These are phyloP conservation scores for Tolypocladium sp. DNA, from an alignment of 2,329 filamentous ascomycete genomes.

Conservation along the genomic window DNA sequence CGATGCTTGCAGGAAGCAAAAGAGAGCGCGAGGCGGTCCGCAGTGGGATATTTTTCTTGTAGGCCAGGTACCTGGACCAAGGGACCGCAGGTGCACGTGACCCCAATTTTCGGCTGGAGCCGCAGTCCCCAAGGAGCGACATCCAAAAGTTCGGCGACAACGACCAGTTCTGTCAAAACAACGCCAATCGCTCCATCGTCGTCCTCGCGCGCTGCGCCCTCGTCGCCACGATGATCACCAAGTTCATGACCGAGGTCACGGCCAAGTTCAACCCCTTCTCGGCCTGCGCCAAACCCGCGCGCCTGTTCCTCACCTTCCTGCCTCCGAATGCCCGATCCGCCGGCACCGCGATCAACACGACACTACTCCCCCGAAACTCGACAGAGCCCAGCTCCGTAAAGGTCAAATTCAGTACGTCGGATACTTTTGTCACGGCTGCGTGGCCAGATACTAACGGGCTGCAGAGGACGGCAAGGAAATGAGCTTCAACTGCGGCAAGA, in stretches of 20 bases:
- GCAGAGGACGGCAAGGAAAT: conserved; percentile 90
- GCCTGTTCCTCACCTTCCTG: conserved; percentile 78
- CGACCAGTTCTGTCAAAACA: background rate
- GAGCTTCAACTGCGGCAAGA: conserved; percentile 68
- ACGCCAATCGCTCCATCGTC: background rate
- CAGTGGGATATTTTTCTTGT: background rate
- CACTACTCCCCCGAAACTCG: conserved; percentile 61
- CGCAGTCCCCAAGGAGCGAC: background rate
- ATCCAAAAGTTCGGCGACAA: background rate
- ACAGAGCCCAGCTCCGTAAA: conserved; percentile 59
- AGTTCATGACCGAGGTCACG: conserved; percentile 76
- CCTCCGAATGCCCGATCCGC: conserved; percentile 66
- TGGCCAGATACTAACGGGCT: conserved; percentile 11
- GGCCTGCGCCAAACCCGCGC: conserved; percentile 66
- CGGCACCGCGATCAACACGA: conserved; percentile 70
- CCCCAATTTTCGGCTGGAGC: conserved; percentile 1
- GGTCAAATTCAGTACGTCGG: conserved; percentile 76
- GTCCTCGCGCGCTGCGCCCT: conserved; percentile 3
- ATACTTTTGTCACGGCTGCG: background rate
- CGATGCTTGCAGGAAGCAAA: conserved; percentile 9
- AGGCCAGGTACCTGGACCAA: background rate
- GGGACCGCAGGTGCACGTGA: conserved; percentile 2
- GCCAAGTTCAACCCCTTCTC: conserved; percentile 92
- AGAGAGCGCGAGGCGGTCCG: background rate
- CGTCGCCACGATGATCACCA: conserved; percentile 61